Base-by-base conservation (phyloP, 1,284 basidiomycete species). In the Hymenochaete sp. region DNA sequence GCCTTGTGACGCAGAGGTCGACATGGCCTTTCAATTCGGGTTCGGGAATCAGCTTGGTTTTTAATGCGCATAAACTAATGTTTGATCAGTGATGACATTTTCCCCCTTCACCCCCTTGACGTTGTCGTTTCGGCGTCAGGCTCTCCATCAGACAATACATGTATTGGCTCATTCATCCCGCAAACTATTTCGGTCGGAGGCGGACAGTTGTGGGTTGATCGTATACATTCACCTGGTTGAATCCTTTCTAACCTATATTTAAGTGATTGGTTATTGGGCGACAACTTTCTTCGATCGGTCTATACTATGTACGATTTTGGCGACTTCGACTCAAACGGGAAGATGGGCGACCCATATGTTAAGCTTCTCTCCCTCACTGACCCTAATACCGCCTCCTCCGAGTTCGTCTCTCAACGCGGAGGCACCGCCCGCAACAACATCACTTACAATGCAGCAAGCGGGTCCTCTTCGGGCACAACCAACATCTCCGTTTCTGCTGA, bases 281-380 rank as follows among this genome's bases (percentile, higher is more conserved):
- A 84, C 61, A 86, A 83, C 56, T 72, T 87, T 59, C 70, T 90
- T 48, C 84, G 89, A 45, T 87, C 87, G 6, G 65, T 87, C 32
- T 92, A 92, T 64, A 77, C 86, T 11, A 67, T 92, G 44, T 93
- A 91, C 60, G 83, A 92, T 62, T 89, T 87, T 58, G 89, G 89
- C 18, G 83, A 89, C 62, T 87, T 78, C 55, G 73, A 79, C 56
- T 60, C 68, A 9, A 64, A 69, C 3, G 73, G 73, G 29, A 62
- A 70, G 16, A 79, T 79, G 76, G 82, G 81, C 36, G 62, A 79
- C 56, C 86, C 85, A 2, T 87, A 82, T 59, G 71, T 89, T 63
- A 77, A 82, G 60, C 62, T 89, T 28, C 69, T 87, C 48, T 65
- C 82, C 16, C 67, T 87, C 44, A 63, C 80, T 47, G 69, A 86